Percentiles rank a stretch among this genome's conserved stretches.
Conservation (phyloP, 1,284 basidiomycete genomes). For the Ustilago hordei region DNA sequence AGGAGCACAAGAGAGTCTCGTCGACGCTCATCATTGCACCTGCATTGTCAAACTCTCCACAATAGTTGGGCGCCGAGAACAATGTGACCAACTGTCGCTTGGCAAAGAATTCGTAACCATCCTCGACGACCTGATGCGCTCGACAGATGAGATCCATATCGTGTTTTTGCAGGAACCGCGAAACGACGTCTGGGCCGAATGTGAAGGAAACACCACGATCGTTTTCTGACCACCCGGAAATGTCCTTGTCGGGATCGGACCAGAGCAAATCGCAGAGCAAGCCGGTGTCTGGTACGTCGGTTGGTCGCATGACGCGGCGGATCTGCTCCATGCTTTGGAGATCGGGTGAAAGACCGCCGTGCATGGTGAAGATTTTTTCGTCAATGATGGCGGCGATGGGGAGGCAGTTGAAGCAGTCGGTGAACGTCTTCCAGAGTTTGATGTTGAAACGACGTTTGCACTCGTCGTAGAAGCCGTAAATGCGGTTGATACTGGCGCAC, state of each 20-base stretch:
- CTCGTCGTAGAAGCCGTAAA: constrained; percentile 97
- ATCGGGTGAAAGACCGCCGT: constrained; percentile 92
- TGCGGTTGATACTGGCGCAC: constrained; percentile 92
- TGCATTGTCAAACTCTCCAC: constrained; percentile 97
- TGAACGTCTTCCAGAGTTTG: constrained; percentile 98
- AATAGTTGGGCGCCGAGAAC: constrained; percentile 98
- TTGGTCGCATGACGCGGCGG: constrained; percentile 97
- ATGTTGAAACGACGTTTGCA: constrained; percentile 98
- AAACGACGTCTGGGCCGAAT: constrained; percentile 98
- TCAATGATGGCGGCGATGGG: constrained; percentile 96
- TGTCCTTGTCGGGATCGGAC: constrained; percentile 99
- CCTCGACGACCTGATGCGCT: constrained; percentile 98
- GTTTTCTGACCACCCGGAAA: constrained; percentile 99
- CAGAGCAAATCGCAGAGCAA: constrained; percentile 95
- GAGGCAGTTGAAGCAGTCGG: constrained; percentile 94
- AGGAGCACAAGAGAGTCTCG: constrained; percentile 95
- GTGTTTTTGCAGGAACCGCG: constrained; percentile 94
- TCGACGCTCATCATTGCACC: constrained; percentile 99
- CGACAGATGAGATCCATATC: constrained; percentile 99
- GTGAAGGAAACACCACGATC: constrained; percentile 97
- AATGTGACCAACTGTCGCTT: constrained; percentile 96
- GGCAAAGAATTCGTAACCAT: constrained; percentile 99
- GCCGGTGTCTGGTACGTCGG: constrained; percentile 98
- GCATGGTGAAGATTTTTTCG: constrained; percentile 92
- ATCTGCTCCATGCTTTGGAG: constrained; percentile 99